Conservation (phyloP, 306 rosid genomes). For the Heteromeles arbutifolia region DNA sequence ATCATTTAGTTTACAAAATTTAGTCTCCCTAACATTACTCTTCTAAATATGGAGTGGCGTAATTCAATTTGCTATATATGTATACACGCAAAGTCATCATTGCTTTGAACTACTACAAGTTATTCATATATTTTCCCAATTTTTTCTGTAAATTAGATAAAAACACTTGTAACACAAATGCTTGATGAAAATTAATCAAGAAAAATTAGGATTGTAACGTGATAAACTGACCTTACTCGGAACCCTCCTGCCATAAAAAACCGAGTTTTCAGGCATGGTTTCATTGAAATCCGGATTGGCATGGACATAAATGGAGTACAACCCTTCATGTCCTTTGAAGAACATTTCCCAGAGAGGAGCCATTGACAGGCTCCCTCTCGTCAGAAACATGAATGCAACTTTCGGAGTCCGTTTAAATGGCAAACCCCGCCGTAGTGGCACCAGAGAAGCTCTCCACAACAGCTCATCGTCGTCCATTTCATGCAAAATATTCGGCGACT, state of each 20-base stretch:
- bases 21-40: too few relatives aligned
- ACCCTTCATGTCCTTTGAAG: conserved; percentile 53
- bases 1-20: too few relatives aligned
- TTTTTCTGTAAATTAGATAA: not conserved
- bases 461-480: conserved; percentile 69
- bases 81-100: not conserved
- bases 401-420: conserved; percentile 46
- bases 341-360: conserved; percentile 80
- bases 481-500: conserved; percentile 38
- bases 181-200: not conserved
- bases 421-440: conserved; percentile 20
- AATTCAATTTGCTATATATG: not conserved
- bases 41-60: not conserved
- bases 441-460: conserved; percentile 71
- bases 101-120: not conserved
- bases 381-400: conserved; percentile 78
- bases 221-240: conserved; percentile 70
- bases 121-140: not conserved
- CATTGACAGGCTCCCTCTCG: conserved; percentile 49
- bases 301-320: conserved; percentile 71
- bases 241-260: conserved; percentile 50
- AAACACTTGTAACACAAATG: not conserved
- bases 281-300: conserved; percentile 41
- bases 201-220: not conserved
- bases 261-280: conserved; percentile 35